A percentile compares a stretch with the other conserved stretches of the same genome.
Evolutionary conservation across 805 yeast genomes (phyloP).

Genomic region (Ogataea polymorpha): DNA sequence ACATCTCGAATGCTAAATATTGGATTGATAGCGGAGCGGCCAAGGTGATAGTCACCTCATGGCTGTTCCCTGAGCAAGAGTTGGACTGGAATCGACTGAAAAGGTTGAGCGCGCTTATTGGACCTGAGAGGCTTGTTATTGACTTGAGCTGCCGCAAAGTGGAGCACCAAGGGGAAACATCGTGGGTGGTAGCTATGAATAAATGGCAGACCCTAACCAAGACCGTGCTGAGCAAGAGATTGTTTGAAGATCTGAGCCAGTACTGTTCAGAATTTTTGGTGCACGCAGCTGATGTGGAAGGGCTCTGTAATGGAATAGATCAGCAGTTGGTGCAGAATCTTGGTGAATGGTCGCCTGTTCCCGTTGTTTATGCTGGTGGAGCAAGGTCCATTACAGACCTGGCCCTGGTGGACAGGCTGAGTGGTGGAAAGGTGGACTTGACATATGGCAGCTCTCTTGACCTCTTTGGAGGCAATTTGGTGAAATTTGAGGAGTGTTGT

Average conservation of each 20-base stretch:
- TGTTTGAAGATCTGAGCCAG: slow-evolving; percentile 50
- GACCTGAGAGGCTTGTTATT: slow-evolving; percentile 68
- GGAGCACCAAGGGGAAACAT: slow-evolving; percentile 25
- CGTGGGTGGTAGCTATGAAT: slow-evolving; percentile 97
- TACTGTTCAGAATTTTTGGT: slow-evolving; percentile 86
- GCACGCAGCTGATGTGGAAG: slow-evolving; percentile 99
- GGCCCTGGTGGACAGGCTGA: slow-evolving; percentile 58
- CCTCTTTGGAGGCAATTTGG: slow-evolving; percentile 87
- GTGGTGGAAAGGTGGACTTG: slow-evolving; percentile 81
- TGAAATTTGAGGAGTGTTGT: slow-evolving; percentile 71
- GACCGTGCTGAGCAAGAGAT: slow-evolving; percentile 49
- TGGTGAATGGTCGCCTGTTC: slow-evolving; percentile 75
- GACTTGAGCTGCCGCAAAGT: slow-evolving; percentile 79
- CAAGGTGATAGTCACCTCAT: slow-evolving; percentile 89
- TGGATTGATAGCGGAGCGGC: slow-evolving; percentile 83
- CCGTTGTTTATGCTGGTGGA: slow-evolving; percentile 96
- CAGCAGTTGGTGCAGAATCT: slow-evolving; percentile 65
- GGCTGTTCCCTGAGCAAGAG: slow-evolving; percentile 71
- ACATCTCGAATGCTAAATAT: slow-evolving; percentile 58
- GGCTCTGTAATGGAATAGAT: slow-evolving; percentile 91
- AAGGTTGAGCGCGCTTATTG: slow-evolving; percentile 51
- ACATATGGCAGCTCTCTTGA: slow-evolving; percentile 93
- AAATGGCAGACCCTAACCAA: slow-evolving; percentile 93
- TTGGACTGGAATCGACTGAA: slow-evolving; percentile 51
- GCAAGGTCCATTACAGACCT: slow-evolving; percentile 76